Base-by-base conservation (phyloP, 2,329 filamentous ascomycete genomes). In the Fusarium stilboides region DNA sequence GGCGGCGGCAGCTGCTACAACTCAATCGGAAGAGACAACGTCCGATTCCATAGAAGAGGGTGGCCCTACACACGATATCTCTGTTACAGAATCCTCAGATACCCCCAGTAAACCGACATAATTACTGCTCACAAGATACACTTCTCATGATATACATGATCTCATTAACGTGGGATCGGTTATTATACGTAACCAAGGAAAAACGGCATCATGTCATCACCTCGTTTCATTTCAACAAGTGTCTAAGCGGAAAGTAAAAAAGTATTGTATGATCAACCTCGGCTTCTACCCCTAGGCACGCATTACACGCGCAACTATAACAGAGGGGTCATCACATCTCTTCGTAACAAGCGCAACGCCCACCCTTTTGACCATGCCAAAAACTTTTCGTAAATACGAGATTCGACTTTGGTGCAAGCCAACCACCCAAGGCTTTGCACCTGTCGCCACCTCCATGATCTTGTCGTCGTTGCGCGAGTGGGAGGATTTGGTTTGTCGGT, bases 361-460 rank as follows among this genome's bases (percentile, higher is more conserved):
- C 81, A 83, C 82, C 81, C 81, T 82, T 80, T 82, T 81, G 81
- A 86, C 82, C 84, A 83, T 81, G 77, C 81, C 81, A 84, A 85
- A 83, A 85, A 85, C 81, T 85, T 86, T 87, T 86, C 77, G 81
- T 83, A 85, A 83, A 86, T 84, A 84, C 80, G 83, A 86, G 82
- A 84, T 82, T 82, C 81, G 82, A 81, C 79, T 78, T 79, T 79
- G 79, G 82, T 81, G 82, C 80, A 80, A 79, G 81, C 82, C 79
- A 80, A 80, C 80, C 81, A 79, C 77, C 75, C 74, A 76, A 78
- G 79, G 77, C 77, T 80, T 78, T 77, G 80, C 79, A 79, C 78
- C 77, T 76, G 77, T 77, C 78, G 80, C 80, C 78, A 80, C 79
- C 80, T 81, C 80, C 79, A 80, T 80, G 79, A 79, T 78, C 78